Evolutionary conservation across 177 flowering plant genomes (phyloP), one percentile per base, ranked within the genome.

Genomic region (Vitis hybrid): DNA sequence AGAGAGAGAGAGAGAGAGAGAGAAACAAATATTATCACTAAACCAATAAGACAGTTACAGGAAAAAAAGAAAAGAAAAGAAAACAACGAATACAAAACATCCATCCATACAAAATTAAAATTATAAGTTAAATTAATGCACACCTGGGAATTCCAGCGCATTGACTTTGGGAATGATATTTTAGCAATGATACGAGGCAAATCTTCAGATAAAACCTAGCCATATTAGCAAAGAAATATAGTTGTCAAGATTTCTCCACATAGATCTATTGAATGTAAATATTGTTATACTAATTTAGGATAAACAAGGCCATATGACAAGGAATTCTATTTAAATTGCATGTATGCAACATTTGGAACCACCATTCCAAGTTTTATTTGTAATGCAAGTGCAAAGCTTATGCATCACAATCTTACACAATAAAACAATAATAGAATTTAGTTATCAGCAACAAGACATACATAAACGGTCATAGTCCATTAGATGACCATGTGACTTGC

Each of bases 111-210:
- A 14, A 57, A 22, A 47, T 44, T 3, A n/a, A 19, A 38, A 2
- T 24, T 13, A 50, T 6, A 61, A 63, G 47, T 11, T 17, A 44
- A 66, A 51, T 10, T 18, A 47, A 38, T 24, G 73, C 63, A 51
- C 60, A 90, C 98, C 94, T 91, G 88, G 64, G 97, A 91, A 70
- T 84, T 95, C 99, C 99, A 95, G 1, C 94, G 90, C 99, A 95
- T 95, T 33, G 99, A 90, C 87, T 92, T 95, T 20, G 89, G 91
- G 70, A 95, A 95, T 70, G 97, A 85, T 75, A 95, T 69, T 76
- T 85, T 90, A 49, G 92, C 78, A 49, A 95, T 80, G 50, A 71
- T 56, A 52, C 72, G 74, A 59, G 99, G 97, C 71, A 95, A 83
- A 28, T 88, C 94, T 75, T 90, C 97, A 63, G 95, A 87, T 58